Percentiles rank a stretch among this genome's conserved stretches.
Conservation (phyloP, 2,329 filamentous ascomycete genomes). For the Penicillium sp. region DNA sequence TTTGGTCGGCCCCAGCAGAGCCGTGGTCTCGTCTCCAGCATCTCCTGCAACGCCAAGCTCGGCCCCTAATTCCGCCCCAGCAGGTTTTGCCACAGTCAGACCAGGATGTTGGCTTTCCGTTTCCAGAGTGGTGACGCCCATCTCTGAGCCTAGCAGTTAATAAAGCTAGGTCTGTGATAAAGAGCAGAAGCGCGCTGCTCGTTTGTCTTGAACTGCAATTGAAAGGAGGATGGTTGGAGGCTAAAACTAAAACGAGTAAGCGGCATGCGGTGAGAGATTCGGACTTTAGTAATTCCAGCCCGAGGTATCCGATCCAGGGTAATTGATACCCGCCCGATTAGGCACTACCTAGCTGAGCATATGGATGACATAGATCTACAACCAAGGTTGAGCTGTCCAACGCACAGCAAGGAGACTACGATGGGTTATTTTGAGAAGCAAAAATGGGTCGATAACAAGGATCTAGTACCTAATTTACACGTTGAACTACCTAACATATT, state of each 20-base stretch:
- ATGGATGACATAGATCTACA: too few species aligned
- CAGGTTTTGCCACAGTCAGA: neutral
- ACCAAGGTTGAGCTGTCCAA: too few species aligned
- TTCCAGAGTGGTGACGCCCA: conserved; percentile 5
- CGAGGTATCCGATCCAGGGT: neutral
- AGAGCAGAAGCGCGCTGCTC: neutral
- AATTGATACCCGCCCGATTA: neutral
- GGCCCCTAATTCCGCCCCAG: neutral
- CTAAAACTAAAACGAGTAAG: neutral
- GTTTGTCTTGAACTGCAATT: neutral
- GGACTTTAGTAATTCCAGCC: neutral
- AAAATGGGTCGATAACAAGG: too few species aligned
- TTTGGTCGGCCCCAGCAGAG: conserved; percentile 12
- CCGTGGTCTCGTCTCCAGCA: conserved; percentile 18
- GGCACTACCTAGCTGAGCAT: too few species aligned
- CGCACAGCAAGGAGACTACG: too few species aligned
- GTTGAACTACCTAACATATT: too few species aligned
- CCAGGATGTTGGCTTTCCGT: neutral
- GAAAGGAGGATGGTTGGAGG: neutral
- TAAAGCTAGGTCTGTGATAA: neutral
- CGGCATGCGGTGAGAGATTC: neutral
- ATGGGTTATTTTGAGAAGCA: too few species aligned
- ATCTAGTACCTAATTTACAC: too few species aligned
- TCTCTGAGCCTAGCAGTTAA: neutral
- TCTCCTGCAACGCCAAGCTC: conserved; percentile 5